Evolutionary conservation across 2,329 filamentous ascomycete species (phyloP).

Genomic region (Mycocentrospora acerina): DNA sequence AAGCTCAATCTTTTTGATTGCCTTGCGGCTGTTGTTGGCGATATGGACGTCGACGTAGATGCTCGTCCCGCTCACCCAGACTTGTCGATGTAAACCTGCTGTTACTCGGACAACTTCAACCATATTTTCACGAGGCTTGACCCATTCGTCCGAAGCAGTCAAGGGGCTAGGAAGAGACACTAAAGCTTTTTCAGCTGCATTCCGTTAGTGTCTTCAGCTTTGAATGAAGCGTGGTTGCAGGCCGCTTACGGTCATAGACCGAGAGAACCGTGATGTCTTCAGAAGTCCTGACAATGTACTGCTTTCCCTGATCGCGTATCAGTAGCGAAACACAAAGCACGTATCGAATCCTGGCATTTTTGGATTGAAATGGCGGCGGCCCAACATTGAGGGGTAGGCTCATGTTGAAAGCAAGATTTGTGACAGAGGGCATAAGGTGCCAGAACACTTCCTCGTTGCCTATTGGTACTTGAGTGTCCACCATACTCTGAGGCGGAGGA

Average conservation of each 20-base stretch:
- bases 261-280: conserved; percentile 54
- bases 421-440: conserved; percentile 51
- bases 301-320: conserved; percentile 51
- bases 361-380: conserved; percentile 56
- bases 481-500: conserved; percentile 54
- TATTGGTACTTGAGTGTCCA: conserved; percentile 46
- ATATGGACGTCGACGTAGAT: conserved; percentile 58
- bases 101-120: conserved; percentile 52
- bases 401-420: conserved; percentile 53
- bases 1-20: conserved; percentile 53
- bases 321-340: conserved; percentile 51
- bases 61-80: conserved; percentile 59
- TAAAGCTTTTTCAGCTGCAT: conserved; percentile 54
- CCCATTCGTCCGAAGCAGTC: conserved; percentile 52
- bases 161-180: conserved; percentile 55
- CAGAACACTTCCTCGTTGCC: conserved; percentile 47
- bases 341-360: conserved; percentile 54
- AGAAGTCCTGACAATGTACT: conserved; percentile 53
- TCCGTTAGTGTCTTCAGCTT: conserved; percentile 6
- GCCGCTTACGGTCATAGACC: conserved; percentile 54
- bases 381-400: conserved; percentile 57
- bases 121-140: conserved; percentile 42
- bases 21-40: conserved; percentile 52
- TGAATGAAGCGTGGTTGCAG: background rate
- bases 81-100: conserved; percentile 58